Evolutionary conservation across 2,329 filamentous ascomycete species (phyloP).

Genomic region (Nemania abortiva): DNA sequence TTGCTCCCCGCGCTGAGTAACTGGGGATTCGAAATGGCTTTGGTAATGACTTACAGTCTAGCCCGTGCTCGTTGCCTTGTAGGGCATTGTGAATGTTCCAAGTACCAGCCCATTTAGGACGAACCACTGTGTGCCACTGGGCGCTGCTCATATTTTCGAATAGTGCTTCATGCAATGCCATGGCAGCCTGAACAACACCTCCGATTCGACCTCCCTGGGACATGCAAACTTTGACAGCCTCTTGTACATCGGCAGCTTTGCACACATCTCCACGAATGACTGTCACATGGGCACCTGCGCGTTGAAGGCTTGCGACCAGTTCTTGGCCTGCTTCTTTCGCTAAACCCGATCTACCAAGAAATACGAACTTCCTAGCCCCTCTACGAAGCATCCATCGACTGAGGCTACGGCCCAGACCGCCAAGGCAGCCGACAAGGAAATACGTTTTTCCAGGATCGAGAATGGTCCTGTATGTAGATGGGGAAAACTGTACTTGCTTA

Average conservation of each 20-base stretch:
- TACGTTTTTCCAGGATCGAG: conserved; percentile 38
- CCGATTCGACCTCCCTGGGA: conserved; percentile 27
- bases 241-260: conserved; percentile 26
- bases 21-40: no score
- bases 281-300: conserved; percentile 40
- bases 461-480: conserved; percentile 18
- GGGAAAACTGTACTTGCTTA: neutral
- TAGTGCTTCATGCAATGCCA: conserved; percentile 39
- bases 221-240: conserved; percentile 33
- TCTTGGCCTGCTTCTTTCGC: conserved; percentile 45
- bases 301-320: conserved; percentile 39
- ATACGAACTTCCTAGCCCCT: conserved; percentile 50
- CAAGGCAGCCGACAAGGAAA: conserved; percentile 44
- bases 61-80: neutral
- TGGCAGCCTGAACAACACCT: conserved; percentile 47
- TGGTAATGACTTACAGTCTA: no score
- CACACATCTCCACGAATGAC: conserved; percentile 46
- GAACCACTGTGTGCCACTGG: conserved; percentile 41
- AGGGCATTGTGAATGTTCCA: conserved; percentile 39
- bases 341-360: conserved; percentile 48
- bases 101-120: conserved; percentile 36
- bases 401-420: conserved; percentile 53
- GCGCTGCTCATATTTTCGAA: conserved; percentile 15
- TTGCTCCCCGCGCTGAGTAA: no score
- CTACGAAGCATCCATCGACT: conserved; percentile 50